phyloP scores from a whole-genome alignment of 257 asterid genomes.

The Mentha longifolia region DNA sequence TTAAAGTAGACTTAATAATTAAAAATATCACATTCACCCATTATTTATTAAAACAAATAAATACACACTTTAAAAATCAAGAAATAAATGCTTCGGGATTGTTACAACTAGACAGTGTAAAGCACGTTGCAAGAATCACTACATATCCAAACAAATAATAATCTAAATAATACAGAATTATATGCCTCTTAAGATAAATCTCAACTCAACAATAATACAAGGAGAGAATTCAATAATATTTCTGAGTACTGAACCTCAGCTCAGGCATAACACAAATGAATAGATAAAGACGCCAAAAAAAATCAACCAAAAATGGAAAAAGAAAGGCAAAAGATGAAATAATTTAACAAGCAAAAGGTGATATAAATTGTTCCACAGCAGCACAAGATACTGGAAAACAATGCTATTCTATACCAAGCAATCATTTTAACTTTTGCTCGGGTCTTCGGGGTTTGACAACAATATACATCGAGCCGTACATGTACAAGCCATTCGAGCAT shows the following conservation, averaged over 20 bases:
- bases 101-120: too few relatives aligned
- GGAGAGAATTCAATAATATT: slow-evolving; percentile 30
- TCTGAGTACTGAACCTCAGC: slow-evolving; percentile 32
- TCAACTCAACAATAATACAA: slow-evolving; percentile 48
- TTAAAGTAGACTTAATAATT: too few relatives aligned
- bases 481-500: slow-evolving; percentile 44
- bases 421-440: slow-evolving; percentile 34
- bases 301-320: background rate
- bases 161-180: slow-evolving; percentile 24
- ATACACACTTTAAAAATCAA: too few relatives aligned
- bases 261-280: slow-evolving; percentile 43
- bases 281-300: slow-evolving; percentile 20
- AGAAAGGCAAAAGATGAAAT: slow-evolving; percentile 31
- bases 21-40: too few relatives aligned
- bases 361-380: slow-evolving; percentile 37
- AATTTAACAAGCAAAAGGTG: slow-evolving; percentile 34
- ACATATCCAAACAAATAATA: slow-evolving; percentile 6
- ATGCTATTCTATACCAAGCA: slow-evolving; percentile 52
- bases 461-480: slow-evolving; percentile 53
- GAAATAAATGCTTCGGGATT: too few relatives aligned
- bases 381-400: slow-evolving; percentile 46
- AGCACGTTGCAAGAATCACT: background rate
- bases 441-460: slow-evolving; percentile 41
- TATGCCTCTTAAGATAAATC: slow-evolving; percentile 28
- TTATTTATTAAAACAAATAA: too few relatives aligned